Evolutionary conservation across 1,284 basidiomycete genomes (phyloP).

Genomic region (Papiliotrema terrestris): DNA sequence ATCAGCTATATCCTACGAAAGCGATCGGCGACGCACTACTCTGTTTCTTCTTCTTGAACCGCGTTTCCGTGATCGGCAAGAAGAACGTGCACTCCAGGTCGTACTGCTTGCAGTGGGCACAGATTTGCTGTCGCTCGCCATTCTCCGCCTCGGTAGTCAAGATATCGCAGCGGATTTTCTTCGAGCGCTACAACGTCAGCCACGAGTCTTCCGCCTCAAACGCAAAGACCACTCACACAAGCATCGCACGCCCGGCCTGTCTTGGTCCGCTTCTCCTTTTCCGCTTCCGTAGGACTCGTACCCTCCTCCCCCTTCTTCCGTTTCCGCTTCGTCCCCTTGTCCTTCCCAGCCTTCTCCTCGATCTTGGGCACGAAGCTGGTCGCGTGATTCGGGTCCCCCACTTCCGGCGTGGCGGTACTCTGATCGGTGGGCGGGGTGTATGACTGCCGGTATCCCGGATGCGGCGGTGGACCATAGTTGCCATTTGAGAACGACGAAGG

Average conservation of each 20-base stretch:
- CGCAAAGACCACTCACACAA: conserved; percentile 31
- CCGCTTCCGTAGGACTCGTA: conserved; percentile 1
- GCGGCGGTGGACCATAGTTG: neutral
- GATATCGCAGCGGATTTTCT: conserved; percentile 71
- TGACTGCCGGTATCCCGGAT: neutral
- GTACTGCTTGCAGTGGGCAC: conserved; percentile 59
- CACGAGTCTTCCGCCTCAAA: neutral
- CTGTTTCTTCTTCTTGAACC: conserved; percentile 94
- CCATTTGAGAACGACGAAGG: neutral
- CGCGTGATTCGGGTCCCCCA: neutral
- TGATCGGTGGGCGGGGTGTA: neutral
- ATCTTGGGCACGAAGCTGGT: neutral
- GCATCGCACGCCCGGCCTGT: conserved; percentile 49
- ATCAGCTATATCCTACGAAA: conserved; percentile 1
- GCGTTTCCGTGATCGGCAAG: conserved; percentile 94
- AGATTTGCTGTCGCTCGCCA: conserved; percentile 33
- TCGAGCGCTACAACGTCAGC: conserved; percentile 57
- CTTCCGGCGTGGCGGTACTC: neutral
- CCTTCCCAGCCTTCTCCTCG: neutral
- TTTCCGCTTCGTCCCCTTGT: conserved; percentile 23
- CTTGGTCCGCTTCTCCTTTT: conserved; percentile 43
- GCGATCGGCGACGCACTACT: conserved; percentile 45
- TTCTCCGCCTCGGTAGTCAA: conserved; percentile 18
- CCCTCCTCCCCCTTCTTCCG: conserved; percentile 23
- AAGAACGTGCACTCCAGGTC: conserved; percentile 93